Base-by-base conservation (phyloP, 306 rosid species). In the Abrus precatorius region DNA sequence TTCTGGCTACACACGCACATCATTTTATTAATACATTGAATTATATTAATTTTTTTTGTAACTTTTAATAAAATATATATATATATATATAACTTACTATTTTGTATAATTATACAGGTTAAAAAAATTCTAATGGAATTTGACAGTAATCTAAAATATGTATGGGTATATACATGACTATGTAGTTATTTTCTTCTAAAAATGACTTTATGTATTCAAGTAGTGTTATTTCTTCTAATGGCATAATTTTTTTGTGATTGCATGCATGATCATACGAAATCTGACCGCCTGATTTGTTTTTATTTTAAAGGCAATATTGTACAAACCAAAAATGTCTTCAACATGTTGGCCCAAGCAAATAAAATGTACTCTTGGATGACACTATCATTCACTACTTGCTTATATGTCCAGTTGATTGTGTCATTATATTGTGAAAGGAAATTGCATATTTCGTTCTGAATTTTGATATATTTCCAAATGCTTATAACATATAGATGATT, bases 201-300 rank as follows among this genome's bases (percentile, higher is more conserved):
- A 2, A 54, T 20, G 30, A 2, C 1, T 36, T 36, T 67, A 43
- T 6, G 32, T 30, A 11, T 1, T 47, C 10, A 47, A 10, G 13
- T 64, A 9, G 27, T 61, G 36, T 66, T 41, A 29, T 41, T 41
- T 6, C 34, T 67, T 3, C 40, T 67, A 43, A 43, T 4, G 54
- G 33, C 30, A 13, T 45, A 5, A 30, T 28, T 74, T 10, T 53
- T 53, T 0, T 72, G 77, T 14, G 65, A 38, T 12, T 45, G 80
- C 48, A 61, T 60, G 70, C 69, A 32, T 75, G 69, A 76, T 41
- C 61, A 33, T 48, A 11, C 32, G 9, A 34, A 76, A 54, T 28
- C 40, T 62, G 29, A 45, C 14, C 43, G 12, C 10, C 20, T 57
- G 47, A 34, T 13, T 13, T 8, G 28, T 53, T 72, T 50, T 50